These are phyloP conservation scores for Phialophora expanda DNA, from an alignment of 2,329 filamentous ascomycete genomes.

Conservation along the genomic window DNA sequence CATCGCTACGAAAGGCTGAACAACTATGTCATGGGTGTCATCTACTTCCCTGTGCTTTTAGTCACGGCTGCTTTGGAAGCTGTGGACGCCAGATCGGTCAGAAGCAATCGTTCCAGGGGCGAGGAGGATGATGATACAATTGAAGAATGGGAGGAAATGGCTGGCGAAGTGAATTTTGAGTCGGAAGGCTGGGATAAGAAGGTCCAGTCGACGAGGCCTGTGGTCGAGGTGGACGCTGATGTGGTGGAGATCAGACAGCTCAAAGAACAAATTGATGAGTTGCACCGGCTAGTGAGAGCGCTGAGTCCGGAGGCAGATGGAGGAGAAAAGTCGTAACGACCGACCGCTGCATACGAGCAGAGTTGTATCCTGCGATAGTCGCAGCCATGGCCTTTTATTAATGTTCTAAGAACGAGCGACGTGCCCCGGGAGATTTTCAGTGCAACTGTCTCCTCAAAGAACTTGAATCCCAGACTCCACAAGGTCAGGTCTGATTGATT, in stretches of 20 bases:
- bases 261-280: constrained; percentile 61
- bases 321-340: constrained; percentile 6
- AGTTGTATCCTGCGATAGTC: neutral
- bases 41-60: constrained; percentile 84
- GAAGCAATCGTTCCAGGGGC: constrained; percentile 74
- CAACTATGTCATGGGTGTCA: constrained; percentile 80
- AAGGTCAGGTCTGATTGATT: too few relatives aligned
- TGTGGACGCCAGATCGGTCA: constrained; percentile 68
- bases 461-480: too few relatives aligned
- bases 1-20: constrained; percentile 78
- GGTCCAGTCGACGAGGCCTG: constrained; percentile 75
- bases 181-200: constrained; percentile 83
- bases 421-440: too few relatives aligned
- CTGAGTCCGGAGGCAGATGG: constrained; percentile 27
- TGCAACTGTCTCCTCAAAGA: too few relatives aligned
- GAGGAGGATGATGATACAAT: constrained; percentile 87
- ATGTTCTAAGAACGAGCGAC: too few relatives aligned
- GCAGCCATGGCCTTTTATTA: neutral
- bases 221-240: constrained; percentile 78
- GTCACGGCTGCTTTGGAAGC: constrained; percentile 76
- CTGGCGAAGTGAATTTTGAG: constrained; percentile 75
- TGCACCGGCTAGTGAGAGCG: constrained; percentile 58
- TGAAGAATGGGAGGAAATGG: constrained; percentile 92
- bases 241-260: constrained; percentile 65
- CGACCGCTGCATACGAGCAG: neutral